Evolutionary conservation across 768 basidiomycete genomes (phyloP).

Genomic region (Tricholomella constricta): DNA sequence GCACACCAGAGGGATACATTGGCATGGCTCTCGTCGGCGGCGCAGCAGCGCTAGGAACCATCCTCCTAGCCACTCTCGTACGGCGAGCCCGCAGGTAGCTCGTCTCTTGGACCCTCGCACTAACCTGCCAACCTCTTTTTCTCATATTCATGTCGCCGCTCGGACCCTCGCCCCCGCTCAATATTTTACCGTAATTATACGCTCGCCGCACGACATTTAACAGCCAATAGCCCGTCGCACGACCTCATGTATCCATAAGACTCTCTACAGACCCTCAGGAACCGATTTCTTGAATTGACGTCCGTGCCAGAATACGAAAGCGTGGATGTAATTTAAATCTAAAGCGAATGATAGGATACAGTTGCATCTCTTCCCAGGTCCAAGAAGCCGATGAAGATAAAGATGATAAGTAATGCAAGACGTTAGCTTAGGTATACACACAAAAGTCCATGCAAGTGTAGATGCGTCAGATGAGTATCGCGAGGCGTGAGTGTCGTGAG

Average conservation of each 20-base stretch:
- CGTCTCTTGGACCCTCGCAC: background rate
- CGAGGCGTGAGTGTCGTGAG: background rate
- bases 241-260: slow-evolving; percentile 9
- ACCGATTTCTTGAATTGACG: too few relatives aligned
- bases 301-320: background rate
- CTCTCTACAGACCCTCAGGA: background rate
- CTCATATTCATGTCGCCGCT: background rate
- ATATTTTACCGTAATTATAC: slow-evolving; percentile 15
- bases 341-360: slow-evolving; percentile 6
- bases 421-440: too few relatives aligned
- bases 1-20: slow-evolving; percentile 85
- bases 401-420: slow-evolving; percentile 8
- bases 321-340: slow-evolving; percentile 6
- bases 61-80: slow-evolving; percentile 75
- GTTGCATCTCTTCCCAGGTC: background rate
- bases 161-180: slow-evolving; percentile 2
- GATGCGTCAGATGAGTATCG: background rate
- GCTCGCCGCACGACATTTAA: background rate
- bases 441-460: background rate
- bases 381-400: background rate
- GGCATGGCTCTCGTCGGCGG: slow-evolving; percentile 97
- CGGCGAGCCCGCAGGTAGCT: slow-evolving; percentile 71
- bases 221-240: slow-evolving; percentile 5
- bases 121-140: slow-evolving; percentile 2
- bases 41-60: slow-evolving; percentile 79